phyloP scores from a whole-genome alignment of 768 basidiomycete genomes.

The Termitomyces sp. region DNA sequence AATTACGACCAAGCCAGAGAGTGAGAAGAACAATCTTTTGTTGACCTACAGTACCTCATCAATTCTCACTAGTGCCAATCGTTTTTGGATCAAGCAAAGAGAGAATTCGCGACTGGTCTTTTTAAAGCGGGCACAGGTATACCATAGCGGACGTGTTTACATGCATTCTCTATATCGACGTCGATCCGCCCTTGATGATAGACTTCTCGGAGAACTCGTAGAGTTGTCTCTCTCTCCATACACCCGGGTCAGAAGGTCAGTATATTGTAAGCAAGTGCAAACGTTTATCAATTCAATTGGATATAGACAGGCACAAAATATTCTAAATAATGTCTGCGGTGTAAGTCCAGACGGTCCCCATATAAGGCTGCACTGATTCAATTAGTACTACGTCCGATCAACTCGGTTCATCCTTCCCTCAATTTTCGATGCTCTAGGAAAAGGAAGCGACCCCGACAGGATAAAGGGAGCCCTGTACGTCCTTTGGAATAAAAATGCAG shows the following conservation, averaged over 20 bases:
- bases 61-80: conserved; percentile 42
- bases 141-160: conserved; percentile 70
- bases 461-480: conserved; percentile 94
- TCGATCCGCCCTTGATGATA: conserved; percentile 70
- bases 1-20: conserved; percentile 57
- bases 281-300: neutral
- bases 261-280: neutral
- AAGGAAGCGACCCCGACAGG: conserved; percentile 81
- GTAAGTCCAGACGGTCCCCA: conserved; percentile 33
- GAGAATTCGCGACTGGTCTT: conserved; percentile 70
- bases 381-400: conserved; percentile 65
- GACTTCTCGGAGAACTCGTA: conserved; percentile 57
- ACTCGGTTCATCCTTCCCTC: conserved; percentile 59
- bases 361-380: conserved; percentile 4
- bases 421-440: conserved; percentile 55
- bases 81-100: conserved; percentile 66
- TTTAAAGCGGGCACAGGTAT: conserved; percentile 73
- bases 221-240: conserved; percentile 79
- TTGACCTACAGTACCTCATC: neutral
- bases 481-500: conserved; percentile 64
- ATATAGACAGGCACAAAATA: conserved; percentile 66
- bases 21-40: conserved; percentile 27
- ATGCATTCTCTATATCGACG: conserved; percentile 73
- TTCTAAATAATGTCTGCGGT: conserved; percentile 57
- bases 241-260: conserved; percentile 67